These are phyloP conservation scores for Amphirosellinia nigrospora DNA, from an alignment of 495 filamentous ascomycete species.

Conservation along the genomic window DNA sequence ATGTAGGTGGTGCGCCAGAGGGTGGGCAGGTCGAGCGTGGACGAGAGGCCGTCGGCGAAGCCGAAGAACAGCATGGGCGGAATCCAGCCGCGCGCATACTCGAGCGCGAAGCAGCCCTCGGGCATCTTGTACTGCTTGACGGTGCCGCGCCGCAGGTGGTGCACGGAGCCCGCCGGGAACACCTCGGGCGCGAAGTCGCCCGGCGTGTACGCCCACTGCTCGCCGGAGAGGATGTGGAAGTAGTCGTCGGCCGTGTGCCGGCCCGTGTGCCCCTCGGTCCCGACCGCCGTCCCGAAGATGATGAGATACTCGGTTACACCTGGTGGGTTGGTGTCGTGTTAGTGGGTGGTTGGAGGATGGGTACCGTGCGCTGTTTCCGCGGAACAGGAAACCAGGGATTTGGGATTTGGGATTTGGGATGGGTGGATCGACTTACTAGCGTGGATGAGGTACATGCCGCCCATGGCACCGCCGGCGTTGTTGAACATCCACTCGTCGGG, in stretches of 20 bases:
- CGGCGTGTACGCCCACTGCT: constrained; percentile 73
- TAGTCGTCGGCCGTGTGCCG: constrained; percentile 91
- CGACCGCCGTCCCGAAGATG: constrained; percentile 83
- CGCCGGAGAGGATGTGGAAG: constrained; percentile 84
- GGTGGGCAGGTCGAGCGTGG: constrained; percentile 78
- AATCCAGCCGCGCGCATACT: constrained; percentile 90
- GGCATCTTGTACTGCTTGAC: constrained; percentile 90
- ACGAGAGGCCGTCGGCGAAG: constrained; percentile 76
- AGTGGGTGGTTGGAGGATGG: background rate
- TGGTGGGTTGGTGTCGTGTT: constrained; percentile 12
- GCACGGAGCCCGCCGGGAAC: constrained; percentile 76
- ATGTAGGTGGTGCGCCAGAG: constrained; percentile 75
- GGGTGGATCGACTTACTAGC: constrained; percentile 68
- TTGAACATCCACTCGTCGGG: constrained; percentile 73
- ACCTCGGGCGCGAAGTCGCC: constrained; percentile 73
- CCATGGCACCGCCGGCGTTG: constrained; percentile 86
- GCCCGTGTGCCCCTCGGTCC: constrained; percentile 86
- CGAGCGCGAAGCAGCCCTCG: constrained; percentile 79
- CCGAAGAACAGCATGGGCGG: constrained; percentile 89
- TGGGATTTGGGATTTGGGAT: no score
- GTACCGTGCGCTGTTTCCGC: no score
- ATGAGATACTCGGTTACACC: constrained; percentile 79
- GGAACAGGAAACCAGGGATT: no score
- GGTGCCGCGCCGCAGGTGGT: constrained; percentile 75
- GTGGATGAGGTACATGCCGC: constrained; percentile 87